Conservation (phyloP, 2,329 filamentous ascomycete genomes). For the Colletotrichum sp. region DNA sequence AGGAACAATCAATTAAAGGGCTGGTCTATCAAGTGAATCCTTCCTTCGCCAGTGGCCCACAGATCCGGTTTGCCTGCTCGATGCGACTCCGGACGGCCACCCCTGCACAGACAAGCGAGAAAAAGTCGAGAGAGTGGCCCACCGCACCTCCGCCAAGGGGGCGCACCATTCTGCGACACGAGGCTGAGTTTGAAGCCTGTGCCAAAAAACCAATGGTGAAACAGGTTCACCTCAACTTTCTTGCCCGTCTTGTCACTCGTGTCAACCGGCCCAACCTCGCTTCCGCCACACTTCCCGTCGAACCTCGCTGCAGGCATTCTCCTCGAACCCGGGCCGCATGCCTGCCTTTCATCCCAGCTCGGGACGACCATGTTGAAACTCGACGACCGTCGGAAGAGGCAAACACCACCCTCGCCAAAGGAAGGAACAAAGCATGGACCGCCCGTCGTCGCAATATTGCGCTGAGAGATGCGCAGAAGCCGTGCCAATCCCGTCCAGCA, state of each 20-base stretch:
- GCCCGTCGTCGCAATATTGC: background rate
- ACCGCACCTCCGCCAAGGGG: conserved; percentile 1
- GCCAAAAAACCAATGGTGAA: conserved; percentile 19
- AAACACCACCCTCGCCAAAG: background rate
- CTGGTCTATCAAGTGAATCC: background rate
- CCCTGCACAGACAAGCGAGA: background rate
- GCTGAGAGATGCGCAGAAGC: background rate
- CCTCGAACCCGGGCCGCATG: background rate
- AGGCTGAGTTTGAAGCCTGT: conserved; percentile 23
- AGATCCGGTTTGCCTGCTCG: background rate
- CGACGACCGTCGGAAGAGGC: conserved; percentile 1
- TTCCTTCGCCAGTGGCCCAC: background rate
- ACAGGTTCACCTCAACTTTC: conserved; percentile 20
- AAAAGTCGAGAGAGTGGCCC: background rate
- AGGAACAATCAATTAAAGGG: background rate
- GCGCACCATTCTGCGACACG: conserved; percentile 13
- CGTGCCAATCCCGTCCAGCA: conserved; percentile 11
- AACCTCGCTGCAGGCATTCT: background rate
- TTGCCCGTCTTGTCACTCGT: conserved; percentile 4
- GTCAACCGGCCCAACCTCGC: background rate
- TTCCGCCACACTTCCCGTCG: background rate
- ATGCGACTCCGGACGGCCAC: background rate
- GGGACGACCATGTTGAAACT: conserved; percentile 14
- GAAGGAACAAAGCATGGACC: background rate
- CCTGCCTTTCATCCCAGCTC: conserved; percentile 17